These are phyloP conservation scores for Pichia cephalocereana DNA, from an alignment of 805 yeast genomes.

Conservation along the genomic window DNA sequence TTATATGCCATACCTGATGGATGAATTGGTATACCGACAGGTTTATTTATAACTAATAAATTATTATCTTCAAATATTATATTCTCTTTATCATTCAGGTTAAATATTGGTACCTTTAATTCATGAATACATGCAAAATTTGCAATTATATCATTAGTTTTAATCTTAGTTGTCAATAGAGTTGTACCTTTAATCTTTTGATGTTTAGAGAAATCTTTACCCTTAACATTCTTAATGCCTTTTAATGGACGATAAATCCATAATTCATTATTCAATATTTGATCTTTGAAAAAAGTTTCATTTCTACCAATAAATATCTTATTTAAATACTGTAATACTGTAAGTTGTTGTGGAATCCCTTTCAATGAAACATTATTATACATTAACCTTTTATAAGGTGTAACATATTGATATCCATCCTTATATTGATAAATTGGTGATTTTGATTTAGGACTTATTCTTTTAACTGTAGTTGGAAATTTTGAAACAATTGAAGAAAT, in stretches of 20 bases:
- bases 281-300: conserved; percentile 4
- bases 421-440: conserved; percentile 2
- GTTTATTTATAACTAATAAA: conserved; percentile 39
- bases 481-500: neutral
- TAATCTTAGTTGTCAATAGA: conserved; percentile 10
- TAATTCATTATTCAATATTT: conserved; percentile 11
- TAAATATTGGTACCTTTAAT: conserved; percentile 26
- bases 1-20: conserved; percentile 35
- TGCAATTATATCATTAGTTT: conserved; percentile 16
- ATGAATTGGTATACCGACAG: conserved; percentile 47
- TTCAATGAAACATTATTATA: neutral
- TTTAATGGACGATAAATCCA: conserved; percentile 6
- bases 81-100: conserved; percentile 3
- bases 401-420: conserved; percentile 2
- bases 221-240: neutral
- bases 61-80: conserved; percentile 30
- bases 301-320: conserved; percentile 13
- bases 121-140: conserved; percentile 38
- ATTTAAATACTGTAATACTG: conserved; percentile 10
- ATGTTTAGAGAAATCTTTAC: neutral
- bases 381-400: conserved; percentile 1
- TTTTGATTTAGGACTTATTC: neutral
- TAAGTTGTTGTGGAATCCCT: conserved; percentile 6
- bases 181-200: conserved; percentile 5
- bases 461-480: neutral